Conservation (phyloP, 2,329 filamentous ascomycete species). For the Neofusicoccum sp. region DNA sequence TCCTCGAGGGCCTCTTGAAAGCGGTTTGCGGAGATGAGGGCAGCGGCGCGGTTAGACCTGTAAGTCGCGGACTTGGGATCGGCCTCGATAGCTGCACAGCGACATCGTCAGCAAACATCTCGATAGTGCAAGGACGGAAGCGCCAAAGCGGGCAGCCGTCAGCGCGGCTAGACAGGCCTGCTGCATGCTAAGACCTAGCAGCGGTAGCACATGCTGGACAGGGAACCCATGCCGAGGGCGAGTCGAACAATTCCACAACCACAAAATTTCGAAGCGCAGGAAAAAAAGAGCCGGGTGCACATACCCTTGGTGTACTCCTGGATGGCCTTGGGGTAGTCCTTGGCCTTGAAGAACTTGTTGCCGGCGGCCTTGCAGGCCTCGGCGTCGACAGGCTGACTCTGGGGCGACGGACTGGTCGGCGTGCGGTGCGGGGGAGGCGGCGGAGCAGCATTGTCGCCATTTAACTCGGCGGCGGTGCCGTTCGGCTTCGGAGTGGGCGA, state of each 20-base stretch:
- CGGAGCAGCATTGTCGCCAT: constrained; percentile 44
- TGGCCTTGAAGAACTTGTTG: constrained; percentile 96
- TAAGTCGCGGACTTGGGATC: constrained; percentile 85
- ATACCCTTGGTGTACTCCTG: constrained; percentile 92
- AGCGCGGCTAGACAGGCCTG: neutral
- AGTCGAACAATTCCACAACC: neutral
- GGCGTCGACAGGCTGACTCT: constrained; percentile 63
- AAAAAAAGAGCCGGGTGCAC: constrained; percentile 27
- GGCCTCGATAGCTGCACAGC: constrained; percentile 72
- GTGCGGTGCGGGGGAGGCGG: constrained; percentile 69
- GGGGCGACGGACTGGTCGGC: constrained; percentile 49
- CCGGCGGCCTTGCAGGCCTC: constrained; percentile 89
- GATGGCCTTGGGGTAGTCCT: constrained; percentile 83
- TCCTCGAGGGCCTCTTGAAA: constrained; percentile 82
- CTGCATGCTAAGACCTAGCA: neutral
- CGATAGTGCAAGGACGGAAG: constrained; percentile 19
- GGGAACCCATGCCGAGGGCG: neutral
- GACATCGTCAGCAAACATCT: neutral
- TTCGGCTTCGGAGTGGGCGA: constrained; percentile 54
- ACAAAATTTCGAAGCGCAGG: neutral
- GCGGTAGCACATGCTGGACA: neutral
- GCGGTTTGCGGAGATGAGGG: constrained; percentile 82
- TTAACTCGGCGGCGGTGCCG: constrained; percentile 43
- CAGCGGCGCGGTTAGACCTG: constrained; percentile 90
- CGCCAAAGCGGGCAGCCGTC: constrained; percentile 15